Conservation (phyloP, 2,329 filamentous ascomycete genomes). For the Endoconidiophora polonica region DNA sequence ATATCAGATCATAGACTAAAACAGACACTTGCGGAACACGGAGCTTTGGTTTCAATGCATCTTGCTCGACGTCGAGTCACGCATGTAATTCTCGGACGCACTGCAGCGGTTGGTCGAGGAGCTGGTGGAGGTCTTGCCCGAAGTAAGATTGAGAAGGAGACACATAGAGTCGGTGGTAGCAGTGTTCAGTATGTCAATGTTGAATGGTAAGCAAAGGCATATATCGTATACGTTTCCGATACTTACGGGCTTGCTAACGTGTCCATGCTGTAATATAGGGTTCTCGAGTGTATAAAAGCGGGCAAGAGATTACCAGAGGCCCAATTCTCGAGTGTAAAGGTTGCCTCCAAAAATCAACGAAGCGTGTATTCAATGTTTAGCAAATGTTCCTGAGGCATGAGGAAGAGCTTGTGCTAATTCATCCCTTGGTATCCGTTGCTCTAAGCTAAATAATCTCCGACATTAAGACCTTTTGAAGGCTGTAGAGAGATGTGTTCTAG, state of each 20-base stretch:
- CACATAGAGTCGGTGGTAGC: constrained; percentile 47
- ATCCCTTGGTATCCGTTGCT: neutral
- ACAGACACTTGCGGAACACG: constrained; percentile 56
- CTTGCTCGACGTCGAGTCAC: constrained; percentile 62
- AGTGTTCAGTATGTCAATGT: constrained; percentile 64
- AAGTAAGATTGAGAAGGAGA: constrained; percentile 68
- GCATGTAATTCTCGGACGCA: constrained; percentile 64
- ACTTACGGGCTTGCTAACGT: constrained; percentile 11
- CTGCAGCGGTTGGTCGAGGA: constrained; percentile 31
- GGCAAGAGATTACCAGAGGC: constrained; percentile 61
- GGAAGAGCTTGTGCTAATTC: neutral
- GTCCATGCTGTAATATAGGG: constrained; percentile 30
- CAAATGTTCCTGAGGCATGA: constrained; percentile 21
- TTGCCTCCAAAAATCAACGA: constrained; percentile 36
- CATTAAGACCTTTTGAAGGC: too few species aligned
- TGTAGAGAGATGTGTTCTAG: too few species aligned
- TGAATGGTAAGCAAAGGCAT: constrained; percentile 46
- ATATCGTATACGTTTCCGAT: constrained; percentile 9
- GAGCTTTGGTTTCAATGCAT: constrained; percentile 52
- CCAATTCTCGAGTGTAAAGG: constrained; percentile 46
- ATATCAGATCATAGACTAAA: constrained; percentile 81
- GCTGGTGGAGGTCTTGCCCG: constrained; percentile 61
- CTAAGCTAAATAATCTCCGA: too few species aligned
- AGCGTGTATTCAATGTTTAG: constrained; percentile 42
- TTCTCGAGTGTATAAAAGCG: constrained; percentile 65